Evolutionary conservation across 1,284 basidiomycete genomes (phyloP), one percentile per base, ranked within the genome.

Genomic region (Athelia psychrophila): DNA sequence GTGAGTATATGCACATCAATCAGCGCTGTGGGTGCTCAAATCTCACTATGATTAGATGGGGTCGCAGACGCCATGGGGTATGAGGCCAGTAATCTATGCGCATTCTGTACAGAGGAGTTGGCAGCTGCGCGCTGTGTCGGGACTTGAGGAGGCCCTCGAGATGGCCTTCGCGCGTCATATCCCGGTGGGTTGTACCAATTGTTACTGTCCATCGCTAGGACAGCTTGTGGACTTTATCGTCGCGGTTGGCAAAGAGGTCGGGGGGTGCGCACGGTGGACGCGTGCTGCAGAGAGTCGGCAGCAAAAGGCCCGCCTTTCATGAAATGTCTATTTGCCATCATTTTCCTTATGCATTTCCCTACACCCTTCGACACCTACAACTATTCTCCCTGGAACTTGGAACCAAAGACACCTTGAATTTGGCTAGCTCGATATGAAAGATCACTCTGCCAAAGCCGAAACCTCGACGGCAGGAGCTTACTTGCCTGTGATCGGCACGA

Each of bases 61-160:
- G 82, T 86, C 36, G 81, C 82, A 52, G 85, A 87, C 33, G 83
- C 83, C 58, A 84, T 75, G 18, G 88, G 84, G 63, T 88, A 89
- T 30, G 76, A 72, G 8, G 80, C 76, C 42, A 88, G 72, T 32
- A 88, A 65, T 44, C 76, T 70, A 56, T 86, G 86, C 3, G 83
- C 80, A 64, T 83, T 78, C 48, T 84, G 81, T 6, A 82, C 80
- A 2, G 83, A 64, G n/a, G n/a, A n/a, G 56, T 73, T 69, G 36
- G 60, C 64, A 16, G 64, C 54, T 36, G 19, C 48, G 19, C 48
- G 38, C 36, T 13, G 36, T 44, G 20, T 44, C 22, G 42, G 20
- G 12, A 12, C 20, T 44, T 15, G 20, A 10, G 42, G 15, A 44
- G 42, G 20, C 12, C 15, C 42, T 22, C 12, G 13, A 12, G 42